Base-by-base conservation (phyloP, 805 yeast species). In the Grigorovia jiainica region DNA sequence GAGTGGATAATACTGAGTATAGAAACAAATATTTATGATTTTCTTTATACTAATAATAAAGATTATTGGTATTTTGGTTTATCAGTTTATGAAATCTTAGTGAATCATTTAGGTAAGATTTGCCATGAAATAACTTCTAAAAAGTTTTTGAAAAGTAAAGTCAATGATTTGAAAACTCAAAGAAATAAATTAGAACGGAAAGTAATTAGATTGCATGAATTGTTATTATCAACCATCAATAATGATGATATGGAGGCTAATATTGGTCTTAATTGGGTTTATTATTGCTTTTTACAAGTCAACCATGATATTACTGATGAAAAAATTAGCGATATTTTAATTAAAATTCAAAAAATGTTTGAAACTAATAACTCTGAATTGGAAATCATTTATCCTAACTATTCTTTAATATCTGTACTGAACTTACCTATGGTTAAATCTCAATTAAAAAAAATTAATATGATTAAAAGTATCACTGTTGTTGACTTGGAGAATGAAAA, bases 401-500 rank as follows among this genome's bases (percentile, higher is more conserved):
- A 72, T 49, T 64, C 68, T 1, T 64, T 71, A 43, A 75, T 89
- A 13, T 80, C 86, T 2, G 63, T 68, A 1, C 59, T 89, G 3
- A 78, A 71, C 34, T 40, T 58, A 1, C 62, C 67, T 1, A 66
- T 73, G 5, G 68, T 85, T 7, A 69, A 68, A 29, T 67, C 76
- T 4, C 89, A 86, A 50, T 64, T 79, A 16, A 79, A 89, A 2
- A 84, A 86, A 39, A 67, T 84, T 11, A 75, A 78, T 21, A 84
- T 90, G 0, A 73, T 87, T 15, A 47, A 54, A 41, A 55, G 48
- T 21, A 49, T 60, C n/a, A 52, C 60, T 3, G 34, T 53, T 29
- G 46, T 39, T 23, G 41, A 39, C 18, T 17, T 34, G n/a, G 38
- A 33, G 10, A 24, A 33, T 23, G 30, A 7, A 16, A 16, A 34